Base-by-base conservation (phyloP, 805 yeast species). In the Kluyveromyces aestuarii region DNA sequence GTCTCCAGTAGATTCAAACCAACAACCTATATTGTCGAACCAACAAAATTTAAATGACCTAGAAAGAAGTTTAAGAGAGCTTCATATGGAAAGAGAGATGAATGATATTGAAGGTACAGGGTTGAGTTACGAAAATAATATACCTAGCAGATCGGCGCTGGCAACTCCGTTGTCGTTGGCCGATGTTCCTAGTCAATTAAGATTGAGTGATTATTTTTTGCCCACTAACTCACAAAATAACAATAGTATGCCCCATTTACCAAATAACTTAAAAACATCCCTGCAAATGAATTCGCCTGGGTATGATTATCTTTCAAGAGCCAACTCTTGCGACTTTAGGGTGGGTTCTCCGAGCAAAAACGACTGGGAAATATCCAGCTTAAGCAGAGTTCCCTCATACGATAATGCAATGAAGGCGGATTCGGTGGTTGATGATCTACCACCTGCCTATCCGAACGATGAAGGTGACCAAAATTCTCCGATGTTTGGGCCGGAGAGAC, bases 341-440 rank as follows among this genome's bases (percentile, higher is more conserved):
- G 40, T 56, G 8, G 46, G 46, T 48, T 41, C 67, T 6, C 54
- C 60, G 1, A 18, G 51, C 37, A 52, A 52, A 48, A 58, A 60
- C 13, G 75, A 69, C 27, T 70, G 74, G 72, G 75, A 76, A 50
- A 51, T 72, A 2, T 62, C 63, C 6, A 64, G 71, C 2, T 55
- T 87, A 53, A 80, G 84, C 18, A 70, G 79, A 44, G 96, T 91
- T 7, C 98, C 98, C 0, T 81, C 96, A 0, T 91, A 91, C 65
- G 76, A 75, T 8, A 82, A 85, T 33, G 97, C 98, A 0, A 66
- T 89, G 63, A 77, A 76, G 57, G 65, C 77, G 2, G 81, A 74
- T 42, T 69, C 67, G 6, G 66, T 73, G 10, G 75, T 70, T 2
- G 75, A 71, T 18, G 79, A 76, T 46, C 66, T 83, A 25, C 82